Evolutionary conservation across 2,329 filamentous ascomycete species (phyloP), one percentile per base, ranked within the genome.

Genomic region (Fusarium sacchari): DNA sequence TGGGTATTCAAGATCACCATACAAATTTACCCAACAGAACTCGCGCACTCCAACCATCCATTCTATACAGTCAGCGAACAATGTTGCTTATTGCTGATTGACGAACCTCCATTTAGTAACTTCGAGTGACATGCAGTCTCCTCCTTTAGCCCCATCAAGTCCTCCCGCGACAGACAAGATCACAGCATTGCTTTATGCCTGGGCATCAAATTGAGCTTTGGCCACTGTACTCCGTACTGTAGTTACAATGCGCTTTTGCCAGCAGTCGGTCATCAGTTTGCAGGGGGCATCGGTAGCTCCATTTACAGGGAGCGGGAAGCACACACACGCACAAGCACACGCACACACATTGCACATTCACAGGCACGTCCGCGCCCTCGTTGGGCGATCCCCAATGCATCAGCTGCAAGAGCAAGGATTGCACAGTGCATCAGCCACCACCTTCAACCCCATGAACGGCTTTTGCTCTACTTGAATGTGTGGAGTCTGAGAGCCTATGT

Each of bases 221-320:
- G 17, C 55, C 57, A 63, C 37, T 47, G n/a, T 47, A 34, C 49
- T n/a, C 44, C 30, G 44, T 22, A 47, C 44, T 30, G 26, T 30
- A 47, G 26, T 47, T 50, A 43, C 44, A 60, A 40, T 28, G 8
- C 50, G 36, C 46, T 58, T 71, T 58, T 55, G 47, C 42, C 60
- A 71, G 43, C 52, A 55, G 24, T 50, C 40, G 24, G 36, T 32
- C 43, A 55, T 30, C 28, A 65, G 47, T 56, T 36, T 36, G 46
- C 70, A 71, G 55, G 71, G 71, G 47, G 62, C 46, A 60, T 36
- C 44, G 40, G 65, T 52, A 67, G 56, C 67, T 67, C 67, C 64
- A 71, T 67, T 57, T 68, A 74, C 76, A 77, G 74, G 76, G 76
- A 78, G 76, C 76, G 76, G 76, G 76, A 78, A 78, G 74, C 67